Evolutionary conservation across 805 yeast species (phyloP).

Genomic region (Zygosaccharomyces bailii): DNA sequence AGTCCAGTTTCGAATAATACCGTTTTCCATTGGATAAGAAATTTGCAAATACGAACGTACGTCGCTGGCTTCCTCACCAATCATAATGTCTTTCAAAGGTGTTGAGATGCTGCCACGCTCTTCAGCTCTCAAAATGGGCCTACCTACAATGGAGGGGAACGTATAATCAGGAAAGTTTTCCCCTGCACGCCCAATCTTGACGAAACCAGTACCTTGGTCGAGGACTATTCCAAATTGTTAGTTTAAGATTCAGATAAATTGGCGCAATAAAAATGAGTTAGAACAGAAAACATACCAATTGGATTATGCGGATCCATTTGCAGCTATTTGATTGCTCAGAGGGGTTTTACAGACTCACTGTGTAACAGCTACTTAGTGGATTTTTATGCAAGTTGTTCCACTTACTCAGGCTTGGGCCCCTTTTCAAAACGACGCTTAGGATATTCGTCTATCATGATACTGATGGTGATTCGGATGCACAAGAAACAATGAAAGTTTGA

Average conservation of each 20-base stretch:
- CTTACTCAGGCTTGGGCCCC: constrained; percentile 2
- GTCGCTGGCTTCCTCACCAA: constrained; percentile 92
- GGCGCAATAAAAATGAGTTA: not conserved
- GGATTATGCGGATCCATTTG: constrained; percentile 36
- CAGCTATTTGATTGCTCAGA: not conserved
- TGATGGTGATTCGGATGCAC: not conserved
- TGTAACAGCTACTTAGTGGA: not conserved
- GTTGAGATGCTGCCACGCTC: constrained; percentile 62
- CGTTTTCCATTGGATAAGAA: constrained; percentile 98
- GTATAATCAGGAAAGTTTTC: constrained; percentile 96
- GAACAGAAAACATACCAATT: constrained; percentile 30
- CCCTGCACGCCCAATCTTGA: constrained; percentile 94
- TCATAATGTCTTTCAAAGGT: constrained; percentile 93
- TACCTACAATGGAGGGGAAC: constrained; percentile 95
- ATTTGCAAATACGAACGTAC: constrained; percentile 87
- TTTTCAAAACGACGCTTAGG: constrained; percentile 5
- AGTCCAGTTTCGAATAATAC: constrained; percentile 95
- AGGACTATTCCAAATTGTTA: constrained; percentile 50
- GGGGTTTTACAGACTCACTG: not conserved
- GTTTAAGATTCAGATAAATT: constrained; percentile 2
- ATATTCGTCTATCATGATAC: not conserved
- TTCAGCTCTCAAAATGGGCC: constrained; percentile 96
- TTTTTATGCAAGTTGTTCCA: not conserved
- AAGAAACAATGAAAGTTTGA: not conserved
- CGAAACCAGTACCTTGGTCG: constrained; percentile 99